Conservation (phyloP, 2,329 filamentous ascomycete genomes). For the Ceratocystiopsis sp. region DNA sequence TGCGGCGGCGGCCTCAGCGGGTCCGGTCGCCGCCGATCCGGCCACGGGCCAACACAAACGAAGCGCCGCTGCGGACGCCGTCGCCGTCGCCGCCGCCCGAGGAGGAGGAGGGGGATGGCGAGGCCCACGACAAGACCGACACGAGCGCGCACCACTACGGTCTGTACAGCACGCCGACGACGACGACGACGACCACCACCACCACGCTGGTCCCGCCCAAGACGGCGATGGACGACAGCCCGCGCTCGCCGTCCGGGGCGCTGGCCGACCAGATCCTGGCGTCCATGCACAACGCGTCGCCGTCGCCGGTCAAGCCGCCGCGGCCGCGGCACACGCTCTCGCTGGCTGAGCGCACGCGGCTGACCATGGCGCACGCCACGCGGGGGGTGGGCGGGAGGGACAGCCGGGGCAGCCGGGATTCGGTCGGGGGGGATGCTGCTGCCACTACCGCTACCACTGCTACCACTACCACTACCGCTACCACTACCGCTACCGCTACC, state of each 20-base stretch:
- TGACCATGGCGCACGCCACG: constrained; percentile 56
- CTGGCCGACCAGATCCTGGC: constrained; percentile 39
- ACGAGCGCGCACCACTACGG: too few species aligned
- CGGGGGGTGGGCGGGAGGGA: constrained; percentile 10
- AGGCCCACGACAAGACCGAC: neutral
- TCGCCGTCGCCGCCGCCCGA: neutral
- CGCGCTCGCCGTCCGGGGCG: constrained; percentile 27
- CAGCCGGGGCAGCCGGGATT: too few species aligned
- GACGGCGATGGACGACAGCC: too few species aligned
- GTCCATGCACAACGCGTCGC: constrained; percentile 36
- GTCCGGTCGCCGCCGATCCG: constrained; percentile 5
- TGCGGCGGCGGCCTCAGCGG: neutral
- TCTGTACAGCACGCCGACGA: too few species aligned
- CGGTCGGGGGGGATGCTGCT: too few species aligned
- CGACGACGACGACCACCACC: neutral
- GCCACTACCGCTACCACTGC: neutral
- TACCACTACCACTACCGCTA: neutral
- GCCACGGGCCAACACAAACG: neutral
- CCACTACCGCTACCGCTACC: constrained; percentile 12
- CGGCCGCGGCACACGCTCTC: constrained; percentile 39
- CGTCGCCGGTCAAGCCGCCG: constrained; percentile 33
- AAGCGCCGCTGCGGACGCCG: too few species aligned
- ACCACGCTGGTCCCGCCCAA: too few species aligned
- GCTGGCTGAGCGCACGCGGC: constrained; percentile 61
- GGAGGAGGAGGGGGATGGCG: neutral